phyloP scores from a whole-genome alignment of 2,329 filamentous ascomycete species.

The Aphanocladium album region DNA sequence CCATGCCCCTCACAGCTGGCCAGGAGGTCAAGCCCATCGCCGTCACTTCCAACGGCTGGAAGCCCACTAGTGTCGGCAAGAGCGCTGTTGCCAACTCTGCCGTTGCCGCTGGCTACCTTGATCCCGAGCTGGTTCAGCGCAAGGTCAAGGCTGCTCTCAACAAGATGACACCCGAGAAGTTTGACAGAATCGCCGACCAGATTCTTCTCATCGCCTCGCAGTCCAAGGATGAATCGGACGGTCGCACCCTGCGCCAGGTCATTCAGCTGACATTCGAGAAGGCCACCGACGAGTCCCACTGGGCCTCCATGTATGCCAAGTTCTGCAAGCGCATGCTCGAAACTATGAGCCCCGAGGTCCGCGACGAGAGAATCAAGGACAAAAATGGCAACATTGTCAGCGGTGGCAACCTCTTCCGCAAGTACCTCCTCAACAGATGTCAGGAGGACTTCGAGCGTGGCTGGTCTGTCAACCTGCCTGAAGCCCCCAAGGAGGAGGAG shows the following conservation, averaged over 20 bases:
- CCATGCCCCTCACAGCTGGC: constrained; percentile 85
- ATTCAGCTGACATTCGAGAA: constrained; percentile 99
- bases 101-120: constrained; percentile 56
- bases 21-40: constrained; percentile 76
- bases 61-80: constrained; percentile 66
- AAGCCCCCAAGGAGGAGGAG: constrained; percentile 64
- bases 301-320: constrained; percentile 97
- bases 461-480: constrained; percentile 85
- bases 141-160: constrained; percentile 98
- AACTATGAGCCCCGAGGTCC: constrained; percentile 90
- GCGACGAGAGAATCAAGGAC: constrained; percentile 91
- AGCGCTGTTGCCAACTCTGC: constrained; percentile 32
- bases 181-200: constrained; percentile 90
- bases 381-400: constrained; percentile 83
- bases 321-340: constrained; percentile 98
- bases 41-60: constrained; percentile 76
- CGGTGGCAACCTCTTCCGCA: constrained; percentile 92
- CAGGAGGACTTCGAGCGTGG: constrained; percentile 98
- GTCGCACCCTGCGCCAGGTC: constrained; percentile 90
- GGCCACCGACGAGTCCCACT: constrained; percentile 96
- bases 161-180: constrained; percentile 99
- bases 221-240: constrained; percentile 92
- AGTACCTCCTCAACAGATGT: constrained; percentile 96
- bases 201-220: constrained; percentile 89
- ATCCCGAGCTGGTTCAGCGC: constrained; percentile 90